phyloP scores from a whole-genome alignment of 208 protist species.

The Trypanosoma cruzi region DNA sequence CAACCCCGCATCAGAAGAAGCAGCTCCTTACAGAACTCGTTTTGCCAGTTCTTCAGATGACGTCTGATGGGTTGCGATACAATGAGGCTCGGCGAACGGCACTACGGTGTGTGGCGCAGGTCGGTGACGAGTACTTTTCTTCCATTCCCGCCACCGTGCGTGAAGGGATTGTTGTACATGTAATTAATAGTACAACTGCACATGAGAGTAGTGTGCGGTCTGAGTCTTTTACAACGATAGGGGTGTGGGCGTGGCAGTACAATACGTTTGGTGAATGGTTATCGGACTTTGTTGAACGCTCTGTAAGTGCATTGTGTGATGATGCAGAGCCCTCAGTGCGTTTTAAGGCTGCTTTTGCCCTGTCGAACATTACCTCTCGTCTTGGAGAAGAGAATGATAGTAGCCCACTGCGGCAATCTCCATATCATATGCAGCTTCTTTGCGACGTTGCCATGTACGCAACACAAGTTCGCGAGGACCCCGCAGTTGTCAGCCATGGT shows the following conservation, averaged over 20 bases:
- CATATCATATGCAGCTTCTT: slow-evolving; percentile 38
- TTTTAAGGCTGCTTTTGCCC: slow-evolving; percentile 76
- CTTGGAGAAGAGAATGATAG: slow-evolving; percentile 12
- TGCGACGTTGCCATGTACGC: slow-evolving; percentile 65
- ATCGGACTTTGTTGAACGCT: slow-evolving; percentile 45
- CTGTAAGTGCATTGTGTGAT: slow-evolving; percentile 36
- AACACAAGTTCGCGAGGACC: slow-evolving; percentile 38
- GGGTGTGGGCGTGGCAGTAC: slow-evolving; percentile 86
- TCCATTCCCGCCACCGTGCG: slow-evolving; percentile 18
- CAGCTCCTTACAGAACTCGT: slow-evolving; percentile 44
- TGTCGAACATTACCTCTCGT: slow-evolving; percentile 70
- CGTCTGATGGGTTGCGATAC: not conserved
- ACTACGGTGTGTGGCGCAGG: slow-evolving; percentile 79
- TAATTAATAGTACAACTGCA: slow-evolving; percentile 35
- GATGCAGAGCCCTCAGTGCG: slow-evolving; percentile 55
- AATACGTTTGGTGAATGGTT: slow-evolving; percentile 42
- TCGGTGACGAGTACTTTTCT: slow-evolving; percentile 59
- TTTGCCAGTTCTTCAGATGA: slow-evolving; percentile 41
- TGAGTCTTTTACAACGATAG: slow-evolving; percentile 74
- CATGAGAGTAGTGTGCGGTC: slow-evolving; percentile 44
- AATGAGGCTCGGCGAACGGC: slow-evolving; percentile 45
- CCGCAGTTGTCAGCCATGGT: slow-evolving; percentile 61
- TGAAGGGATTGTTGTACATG: slow-evolving; percentile 41
- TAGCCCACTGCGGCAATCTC: slow-evolving; percentile 15
- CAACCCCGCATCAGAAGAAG: slow-evolving; percentile 50